Conservation (phyloP, 441 rosid genomes). For the Gossypium gossypioides region DNA sequence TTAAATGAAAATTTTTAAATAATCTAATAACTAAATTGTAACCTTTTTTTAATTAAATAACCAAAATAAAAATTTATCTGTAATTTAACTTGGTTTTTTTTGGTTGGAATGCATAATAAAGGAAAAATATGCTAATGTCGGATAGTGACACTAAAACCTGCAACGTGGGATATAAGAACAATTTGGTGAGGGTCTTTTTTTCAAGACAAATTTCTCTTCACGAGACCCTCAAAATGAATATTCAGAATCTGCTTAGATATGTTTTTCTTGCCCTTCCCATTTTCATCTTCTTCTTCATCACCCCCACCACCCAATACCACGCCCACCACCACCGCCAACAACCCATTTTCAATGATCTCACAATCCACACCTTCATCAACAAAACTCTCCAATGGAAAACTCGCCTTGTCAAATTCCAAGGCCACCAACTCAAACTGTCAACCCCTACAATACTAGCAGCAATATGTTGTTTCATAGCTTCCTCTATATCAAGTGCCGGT, state of each 20-base stretch:
- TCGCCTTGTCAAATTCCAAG: slow-evolving; percentile 7
- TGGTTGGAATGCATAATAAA: too few species aligned
- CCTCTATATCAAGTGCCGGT: slow-evolving; percentile 78
- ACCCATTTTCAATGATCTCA: slow-evolving; percentile 14
- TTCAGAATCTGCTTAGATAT: slow-evolving; percentile 1
- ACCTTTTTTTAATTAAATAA: too few species aligned
- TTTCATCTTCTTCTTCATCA: slow-evolving; percentile 15
- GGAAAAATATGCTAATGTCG: too few species aligned
- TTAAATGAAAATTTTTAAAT: too few species aligned
- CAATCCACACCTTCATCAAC: slow-evolving; percentile 15
- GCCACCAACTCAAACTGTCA: slow-evolving; percentile 26
- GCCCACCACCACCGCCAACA: slow-evolving; percentile 6
- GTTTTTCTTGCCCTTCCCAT: slow-evolving; percentile 22
- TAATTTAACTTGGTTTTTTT: too few species aligned
- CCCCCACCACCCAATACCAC: slow-evolving; percentile 16
- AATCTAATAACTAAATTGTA: too few species aligned
- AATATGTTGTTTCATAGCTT: slow-evolving; percentile 50
- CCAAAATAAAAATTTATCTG: too few species aligned
- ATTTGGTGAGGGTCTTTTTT: too few species aligned
- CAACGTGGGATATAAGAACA: too few species aligned
- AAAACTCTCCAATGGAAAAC: slow-evolving; percentile 25
- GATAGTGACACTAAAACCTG: too few species aligned
- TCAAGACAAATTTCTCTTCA: too few species aligned
- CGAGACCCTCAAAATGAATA: slow-evolving; percentile 18
- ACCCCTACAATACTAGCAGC: slow-evolving; percentile 37